Percentiles rank a stretch among this genome's conserved stretches.
These are phyloP conservation scores for Termitomyces sp. DNA, from an alignment of 768 basidiomycete species.

Conservation along the genomic window DNA sequence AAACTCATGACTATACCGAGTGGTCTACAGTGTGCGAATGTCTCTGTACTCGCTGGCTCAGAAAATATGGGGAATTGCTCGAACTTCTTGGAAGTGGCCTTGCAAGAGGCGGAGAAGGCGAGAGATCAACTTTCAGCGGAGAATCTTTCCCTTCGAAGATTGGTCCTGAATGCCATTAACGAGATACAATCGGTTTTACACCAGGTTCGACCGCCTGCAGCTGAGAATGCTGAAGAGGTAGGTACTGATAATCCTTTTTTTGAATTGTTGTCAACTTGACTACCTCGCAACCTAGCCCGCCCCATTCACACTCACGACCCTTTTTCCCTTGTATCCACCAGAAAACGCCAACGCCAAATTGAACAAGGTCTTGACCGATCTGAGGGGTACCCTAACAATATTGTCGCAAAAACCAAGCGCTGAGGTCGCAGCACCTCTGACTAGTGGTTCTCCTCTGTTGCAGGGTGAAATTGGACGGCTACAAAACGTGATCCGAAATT, in stretches of 20 bases:
- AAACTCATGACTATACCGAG: conserved; percentile 48
- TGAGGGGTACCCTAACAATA: conserved; percentile 33
- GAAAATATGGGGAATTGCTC: conserved; percentile 48
- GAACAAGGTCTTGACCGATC: conserved; percentile 35
- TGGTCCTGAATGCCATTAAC: conserved; percentile 63
- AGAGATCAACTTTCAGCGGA: conserved; percentile 61
- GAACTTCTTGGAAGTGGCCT: conserved; percentile 58
- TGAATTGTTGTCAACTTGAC: conserved; percentile 7
- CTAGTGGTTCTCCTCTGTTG: conserved; percentile 19
- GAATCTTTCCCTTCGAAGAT: conserved; percentile 55
- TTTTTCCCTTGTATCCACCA: conserved; percentile 55
- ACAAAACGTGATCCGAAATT: conserved; percentile 43
- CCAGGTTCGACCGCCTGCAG: conserved; percentile 36
- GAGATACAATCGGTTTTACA: conserved; percentile 57
- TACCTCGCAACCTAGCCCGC: conserved; percentile 31
- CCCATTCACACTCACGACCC: conserved; percentile 40
- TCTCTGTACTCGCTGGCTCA: conserved; percentile 40
- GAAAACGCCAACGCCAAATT: conserved; percentile 49
- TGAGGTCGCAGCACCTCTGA: conserved; percentile 14
- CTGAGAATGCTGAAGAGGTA: conserved; percentile 52
- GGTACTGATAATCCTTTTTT: conserved; percentile 29
- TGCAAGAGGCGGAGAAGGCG: conserved; percentile 72
- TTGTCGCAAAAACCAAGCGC: conserved; percentile 26
- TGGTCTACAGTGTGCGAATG: conserved; percentile 56
- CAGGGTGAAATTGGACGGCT: conserved; percentile 49